These are phyloP conservation scores for Bocquillonia castaneifolia DNA, from an alignment of 441 rosid genomes.

Conservation along the genomic window DNA sequence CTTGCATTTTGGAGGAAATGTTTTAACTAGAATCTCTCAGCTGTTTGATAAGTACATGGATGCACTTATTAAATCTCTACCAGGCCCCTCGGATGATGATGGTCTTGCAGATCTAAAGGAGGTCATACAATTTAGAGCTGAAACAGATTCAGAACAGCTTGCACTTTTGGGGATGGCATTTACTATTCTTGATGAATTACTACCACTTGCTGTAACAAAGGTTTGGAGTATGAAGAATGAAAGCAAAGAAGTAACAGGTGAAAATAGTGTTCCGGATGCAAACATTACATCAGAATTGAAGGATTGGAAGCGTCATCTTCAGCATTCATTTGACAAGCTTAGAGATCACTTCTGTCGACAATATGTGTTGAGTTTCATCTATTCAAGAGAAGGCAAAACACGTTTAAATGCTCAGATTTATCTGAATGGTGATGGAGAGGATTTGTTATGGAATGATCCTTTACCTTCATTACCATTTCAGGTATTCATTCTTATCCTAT, in stretches of 20 bases:
- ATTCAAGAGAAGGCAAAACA: slow-evolving; percentile 87
- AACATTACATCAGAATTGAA: slow-evolving; percentile 56
- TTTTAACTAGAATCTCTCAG: slow-evolving; percentile 62
- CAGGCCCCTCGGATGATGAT: slow-evolving; percentile 89
- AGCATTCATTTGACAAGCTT: slow-evolving; percentile 85
- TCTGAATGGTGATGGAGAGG: slow-evolving; percentile 60
- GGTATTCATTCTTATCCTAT: slow-evolving; percentile 37
- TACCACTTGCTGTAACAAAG: slow-evolving; percentile 53
- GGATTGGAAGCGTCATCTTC: slow-evolving; percentile 89
- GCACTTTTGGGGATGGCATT: slow-evolving; percentile 89
- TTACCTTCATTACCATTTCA: slow-evolving; percentile 96
- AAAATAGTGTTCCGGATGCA: slow-evolving; percentile 35
- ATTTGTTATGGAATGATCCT: slow-evolving; percentile 48
- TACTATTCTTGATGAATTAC: slow-evolving; percentile 76
- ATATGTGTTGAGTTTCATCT: slow-evolving; percentile 88
- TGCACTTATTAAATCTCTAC: slow-evolving; percentile 65
- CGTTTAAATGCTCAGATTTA: slow-evolving; percentile 72
- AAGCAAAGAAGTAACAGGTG: slow-evolving; percentile 42
- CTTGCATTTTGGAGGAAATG: slow-evolving; percentile 75
- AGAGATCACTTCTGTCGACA: slow-evolving; percentile 89
- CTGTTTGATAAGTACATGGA: slow-evolving; percentile 80
- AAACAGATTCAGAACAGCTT: slow-evolving; percentile 90
- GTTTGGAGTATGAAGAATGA: slow-evolving; percentile 61
- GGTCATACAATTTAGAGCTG: slow-evolving; percentile 62
- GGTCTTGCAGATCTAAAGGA: slow-evolving; percentile 76